phyloP scores from a whole-genome alignment of 306 rosid species.

The Cicer judaicum region DNA sequence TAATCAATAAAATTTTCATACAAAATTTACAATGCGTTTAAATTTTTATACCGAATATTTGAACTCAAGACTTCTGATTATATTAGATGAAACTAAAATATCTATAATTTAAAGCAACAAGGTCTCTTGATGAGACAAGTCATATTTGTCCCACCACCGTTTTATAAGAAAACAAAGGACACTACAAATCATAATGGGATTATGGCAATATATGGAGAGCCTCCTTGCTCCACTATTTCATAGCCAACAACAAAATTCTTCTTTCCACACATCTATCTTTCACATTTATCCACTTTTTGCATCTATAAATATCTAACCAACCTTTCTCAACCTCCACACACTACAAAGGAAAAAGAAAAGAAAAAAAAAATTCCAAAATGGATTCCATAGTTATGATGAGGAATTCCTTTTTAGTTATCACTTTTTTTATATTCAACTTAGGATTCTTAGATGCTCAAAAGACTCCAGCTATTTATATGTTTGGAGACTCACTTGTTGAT shows the following conservation, averaged over 20 bases:
- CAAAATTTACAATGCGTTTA: too few relatives aligned
- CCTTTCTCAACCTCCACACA: slow-evolving; percentile 15
- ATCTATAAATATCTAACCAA: slow-evolving; percentile 31
- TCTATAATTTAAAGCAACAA: too few relatives aligned
- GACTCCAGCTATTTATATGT: slow-evolving; percentile 69
- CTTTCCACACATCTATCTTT: slow-evolving; percentile 53
- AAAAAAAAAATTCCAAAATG: slow-evolving; percentile 6
- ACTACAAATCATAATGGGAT: not conserved
- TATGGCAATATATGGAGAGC: not conserved
- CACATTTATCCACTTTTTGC: not conserved
- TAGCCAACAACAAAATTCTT: slow-evolving; percentile 6
- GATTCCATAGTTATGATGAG: slow-evolving; percentile 1
- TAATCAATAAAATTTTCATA: too few relatives aligned
- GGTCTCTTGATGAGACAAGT: not conserved
- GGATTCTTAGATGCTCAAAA: slow-evolving; percentile 53
- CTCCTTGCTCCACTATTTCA: slow-evolving; percentile 21
- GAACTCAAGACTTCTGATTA: too few relatives aligned
- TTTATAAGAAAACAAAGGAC: not conserved
- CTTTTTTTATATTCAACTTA: slow-evolving; percentile 34
- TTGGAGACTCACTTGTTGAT: slow-evolving; percentile 83
- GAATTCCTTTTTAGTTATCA: slow-evolving; percentile 22
- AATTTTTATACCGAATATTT: too few relatives aligned
- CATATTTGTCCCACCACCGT: not conserved
- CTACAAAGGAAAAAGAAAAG: not conserved
- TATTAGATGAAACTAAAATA: too few relatives aligned